These are phyloP conservation scores for Aspergillus carlsbadensis DNA, from an alignment of 495 filamentous ascomycete species.

Conservation along the genomic window DNA sequence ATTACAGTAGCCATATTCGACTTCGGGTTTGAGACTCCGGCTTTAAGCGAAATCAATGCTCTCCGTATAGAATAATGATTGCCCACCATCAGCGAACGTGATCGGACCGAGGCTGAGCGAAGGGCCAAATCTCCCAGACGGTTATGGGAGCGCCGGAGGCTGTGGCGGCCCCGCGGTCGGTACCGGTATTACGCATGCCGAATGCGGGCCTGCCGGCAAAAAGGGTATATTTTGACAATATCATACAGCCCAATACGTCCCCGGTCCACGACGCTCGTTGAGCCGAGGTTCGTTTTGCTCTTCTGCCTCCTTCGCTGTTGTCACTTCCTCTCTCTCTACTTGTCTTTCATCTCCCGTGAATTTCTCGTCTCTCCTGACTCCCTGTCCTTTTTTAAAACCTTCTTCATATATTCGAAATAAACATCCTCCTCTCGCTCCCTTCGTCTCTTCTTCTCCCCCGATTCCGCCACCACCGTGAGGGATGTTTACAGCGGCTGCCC, in stretches of 20 bases:
- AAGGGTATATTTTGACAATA: slow-evolving; percentile 1
- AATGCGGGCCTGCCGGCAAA: background rate
- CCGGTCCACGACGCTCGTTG: slow-evolving; percentile 1
- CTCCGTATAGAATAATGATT: too few species aligned
- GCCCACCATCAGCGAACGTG: background rate
- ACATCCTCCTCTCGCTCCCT: slow-evolving; percentile 10
- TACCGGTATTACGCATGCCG: slow-evolving; percentile 7
- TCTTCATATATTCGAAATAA: slow-evolving; percentile 10
- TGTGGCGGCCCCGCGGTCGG: slow-evolving; percentile 5
- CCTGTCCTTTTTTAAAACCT: slow-evolving; percentile 11
- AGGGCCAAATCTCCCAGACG: too few species aligned
- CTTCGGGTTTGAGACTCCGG: too few species aligned
- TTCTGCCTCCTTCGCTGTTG: slow-evolving; percentile 6
- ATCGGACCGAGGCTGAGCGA: slow-evolving; percentile 14
- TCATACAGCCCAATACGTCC: slow-evolving; percentile 7
- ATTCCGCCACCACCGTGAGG: slow-evolving; percentile 28
- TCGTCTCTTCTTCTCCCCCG: slow-evolving; percentile 3
- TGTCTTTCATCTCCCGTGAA: slow-evolving; percentile 15
- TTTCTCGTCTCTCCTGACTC: slow-evolving; percentile 15
- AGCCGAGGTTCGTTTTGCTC: slow-evolving; percentile 23
- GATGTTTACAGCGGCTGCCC: slow-evolving; percentile 50
- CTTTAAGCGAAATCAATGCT: too few species aligned
- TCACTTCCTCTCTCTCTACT: slow-evolving; percentile 13
- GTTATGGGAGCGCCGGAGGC: too few species aligned
- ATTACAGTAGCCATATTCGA: too few species aligned